phyloP scores from a whole-genome alignment of 2,329 filamentous ascomycete species.

The Pezicula neosporulosa region DNA sequence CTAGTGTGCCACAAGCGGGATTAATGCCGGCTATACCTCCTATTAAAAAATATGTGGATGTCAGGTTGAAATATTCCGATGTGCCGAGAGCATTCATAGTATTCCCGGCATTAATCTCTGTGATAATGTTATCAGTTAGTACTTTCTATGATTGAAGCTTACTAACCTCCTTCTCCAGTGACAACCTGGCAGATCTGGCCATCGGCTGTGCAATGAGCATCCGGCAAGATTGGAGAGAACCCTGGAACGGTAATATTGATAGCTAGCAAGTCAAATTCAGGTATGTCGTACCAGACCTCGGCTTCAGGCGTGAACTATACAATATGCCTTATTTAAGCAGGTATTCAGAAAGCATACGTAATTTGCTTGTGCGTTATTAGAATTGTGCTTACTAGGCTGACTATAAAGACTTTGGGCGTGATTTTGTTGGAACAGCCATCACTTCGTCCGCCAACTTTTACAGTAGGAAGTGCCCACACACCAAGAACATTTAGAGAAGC shows the following conservation, averaged over 20 bases:
- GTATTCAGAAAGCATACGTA: neutral
- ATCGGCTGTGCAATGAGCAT: neutral
- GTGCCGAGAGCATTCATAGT: slow-evolving; percentile 59
- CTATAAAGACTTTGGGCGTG: neutral
- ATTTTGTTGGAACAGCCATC: neutral
- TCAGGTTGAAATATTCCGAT: slow-evolving; percentile 60
- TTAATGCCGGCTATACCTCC: slow-evolving; percentile 72
- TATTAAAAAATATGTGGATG: slow-evolving; percentile 64
- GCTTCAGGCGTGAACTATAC: neutral
- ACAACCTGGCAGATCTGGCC: slow-evolving; percentile 4
- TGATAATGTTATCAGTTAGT: neutral
- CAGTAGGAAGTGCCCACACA: no score
- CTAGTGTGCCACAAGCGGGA: slow-evolving; percentile 61
- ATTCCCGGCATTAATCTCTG: slow-evolving; percentile 70
- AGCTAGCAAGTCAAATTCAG: neutral
- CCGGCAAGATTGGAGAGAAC: slow-evolving; percentile 1
- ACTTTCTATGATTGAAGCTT: no score
- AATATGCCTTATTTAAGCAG: neutral
- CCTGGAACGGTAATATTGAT: slow-evolving; percentile 2
- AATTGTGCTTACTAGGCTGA: neutral
- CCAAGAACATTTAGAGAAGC: no score
- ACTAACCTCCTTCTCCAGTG: neutral
- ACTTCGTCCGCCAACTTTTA: no score
- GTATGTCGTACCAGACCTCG: neutral
- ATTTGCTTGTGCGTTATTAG: neutral